Evolutionary conservation across 2,329 filamentous ascomycete genomes (phyloP).

Genomic region (Kalmusia sp.): DNA sequence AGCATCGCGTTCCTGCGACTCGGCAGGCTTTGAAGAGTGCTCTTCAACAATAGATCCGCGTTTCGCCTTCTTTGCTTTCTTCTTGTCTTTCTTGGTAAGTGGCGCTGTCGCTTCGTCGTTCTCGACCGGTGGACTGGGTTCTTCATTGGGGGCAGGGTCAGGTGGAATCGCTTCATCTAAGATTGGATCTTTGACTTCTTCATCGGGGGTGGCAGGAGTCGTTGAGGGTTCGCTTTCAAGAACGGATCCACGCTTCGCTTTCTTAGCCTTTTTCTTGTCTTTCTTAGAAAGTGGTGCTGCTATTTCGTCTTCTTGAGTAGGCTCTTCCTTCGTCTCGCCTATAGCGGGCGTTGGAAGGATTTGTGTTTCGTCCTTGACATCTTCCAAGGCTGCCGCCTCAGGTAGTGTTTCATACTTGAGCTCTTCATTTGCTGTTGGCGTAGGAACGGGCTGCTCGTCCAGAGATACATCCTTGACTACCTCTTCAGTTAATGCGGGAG

Average conservation of each 20-base stretch:
- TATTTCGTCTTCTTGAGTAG: constrained; percentile 8
- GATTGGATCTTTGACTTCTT: constrained; percentile 5
- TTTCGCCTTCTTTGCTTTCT: constrained; percentile 32
- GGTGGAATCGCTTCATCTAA: constrained; percentile 12
- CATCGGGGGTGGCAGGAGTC: background rate
- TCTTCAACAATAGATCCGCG: constrained; percentile 13
- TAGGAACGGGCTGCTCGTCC: constrained; percentile 8
- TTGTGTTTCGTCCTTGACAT: too few species aligned
- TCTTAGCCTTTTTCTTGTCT: constrained; percentile 33
- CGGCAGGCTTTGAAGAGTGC: constrained; percentile 2
- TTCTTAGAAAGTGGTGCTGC: constrained; percentile 24
- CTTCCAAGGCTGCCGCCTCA: too few species aligned
- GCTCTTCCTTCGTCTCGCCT: background rate
- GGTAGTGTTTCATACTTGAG: too few species aligned
- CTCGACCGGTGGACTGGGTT: background rate
- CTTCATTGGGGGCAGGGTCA: constrained; percentile 7
- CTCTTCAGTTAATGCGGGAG: constrained; percentile 11
- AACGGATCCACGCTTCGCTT: constrained; percentile 21
- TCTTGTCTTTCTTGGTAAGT: constrained; percentile 30
- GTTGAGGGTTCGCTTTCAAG: constrained; percentile 10
- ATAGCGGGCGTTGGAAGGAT: too few species aligned
- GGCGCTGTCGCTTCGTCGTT: constrained; percentile 14
- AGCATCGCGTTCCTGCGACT: constrained; percentile 20
- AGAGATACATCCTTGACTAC: background rate
- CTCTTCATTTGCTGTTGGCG: too few species aligned